Percentiles rank a stretch among this genome's conserved stretches.
These are phyloP conservation scores for Lipomyces anomalus DNA, from an alignment of 805 yeast genomes.

Conservation along the genomic window DNA sequence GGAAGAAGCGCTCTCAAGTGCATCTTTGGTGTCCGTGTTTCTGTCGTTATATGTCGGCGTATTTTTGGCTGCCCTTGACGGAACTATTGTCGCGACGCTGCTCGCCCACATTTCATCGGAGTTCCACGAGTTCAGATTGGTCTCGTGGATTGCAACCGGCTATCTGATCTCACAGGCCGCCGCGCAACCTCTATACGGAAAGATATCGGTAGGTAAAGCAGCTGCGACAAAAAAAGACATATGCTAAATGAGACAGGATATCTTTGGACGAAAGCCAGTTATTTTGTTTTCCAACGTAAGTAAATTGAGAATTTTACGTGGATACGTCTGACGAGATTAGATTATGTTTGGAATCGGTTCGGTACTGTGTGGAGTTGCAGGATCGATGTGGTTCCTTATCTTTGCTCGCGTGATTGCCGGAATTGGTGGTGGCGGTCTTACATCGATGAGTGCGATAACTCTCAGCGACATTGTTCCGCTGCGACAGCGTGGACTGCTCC, in stretches of 20 bases:
- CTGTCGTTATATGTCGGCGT: conserved; percentile 36
- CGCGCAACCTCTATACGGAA: conserved; percentile 72
- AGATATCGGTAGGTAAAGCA: conserved; percentile 36
- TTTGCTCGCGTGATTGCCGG: conserved; percentile 65
- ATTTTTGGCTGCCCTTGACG: conserved; percentile 46
- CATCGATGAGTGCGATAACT: conserved; percentile 67
- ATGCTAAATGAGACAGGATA: conserved; percentile 40
- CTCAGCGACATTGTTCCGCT: conserved; percentile 70
- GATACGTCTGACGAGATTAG: too few species aligned
- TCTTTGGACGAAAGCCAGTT: conserved; percentile 40
- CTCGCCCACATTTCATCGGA: conserved; percentile 55
- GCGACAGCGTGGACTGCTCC: conserved; percentile 68
- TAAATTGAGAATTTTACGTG: too few species aligned
- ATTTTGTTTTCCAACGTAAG: conserved; percentile 40
- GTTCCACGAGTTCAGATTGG: conserved; percentile 45
- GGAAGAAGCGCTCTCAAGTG: conserved; percentile 12
- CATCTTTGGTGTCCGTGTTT: conserved; percentile 12
- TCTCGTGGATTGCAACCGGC: conserved; percentile 72
- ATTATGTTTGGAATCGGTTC: conserved; percentile 49
- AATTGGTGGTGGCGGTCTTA: conserved; percentile 86
- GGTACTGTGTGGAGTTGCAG: conserved; percentile 42
- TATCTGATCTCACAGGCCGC: conserved; percentile 65
- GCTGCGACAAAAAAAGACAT: too few species aligned
- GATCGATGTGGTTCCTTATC: conserved; percentile 19
- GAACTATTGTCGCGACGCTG: conserved; percentile 50